Base-by-base conservation (phyloP, 2,329 filamentous ascomycete species). In the Penicillium sp. region DNA sequence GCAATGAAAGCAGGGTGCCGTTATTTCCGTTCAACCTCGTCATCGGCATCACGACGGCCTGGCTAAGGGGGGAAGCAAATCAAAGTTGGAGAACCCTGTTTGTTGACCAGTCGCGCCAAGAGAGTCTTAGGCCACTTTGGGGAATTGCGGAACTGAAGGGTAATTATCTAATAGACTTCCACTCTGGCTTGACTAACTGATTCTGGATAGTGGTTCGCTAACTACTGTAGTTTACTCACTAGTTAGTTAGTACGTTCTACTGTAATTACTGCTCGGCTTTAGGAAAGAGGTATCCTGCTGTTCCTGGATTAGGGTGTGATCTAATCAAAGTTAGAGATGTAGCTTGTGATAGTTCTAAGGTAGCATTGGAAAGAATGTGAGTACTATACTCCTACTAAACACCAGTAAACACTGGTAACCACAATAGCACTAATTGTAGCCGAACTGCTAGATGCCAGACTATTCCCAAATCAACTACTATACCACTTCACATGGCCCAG, bases 81-180 rank as follows among this genome's bases (percentile, higher is more conserved):
- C 45, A 30, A 14, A 48, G 45, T 30, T 30, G 30, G 45, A 30
- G 45, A 48, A 48, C 45, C 45, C 14, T 48, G 45, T 11, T 16
- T 30, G 45, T 11, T 6, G 30, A n/a, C 14, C 26, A 25, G 45
- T 30, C 26, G 26, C 26, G 26, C 45, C 45, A 48, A n/a, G 45
- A 2, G n/a, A 7, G 45, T 48, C 26, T 48, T 48, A 5, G 26
- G 45, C 30, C 45, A 30, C 45, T 30, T 48, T 48, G 25, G 45
- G 45, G 45, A 48, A 48, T 26, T 30, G 2, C 22, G 45, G 45
- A 33, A 33, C 30, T 33, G 4, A 11, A 11, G 10, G 8, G 30
- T 33, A 22, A 22, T 48, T 30, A 48, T 48, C 45, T 48, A 48
- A 48, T 48, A 48, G 26, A 48, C 45, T 48, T 48, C 45, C 11